Conservation (phyloP, 805 yeast genomes). For the Yamadazyma philogaea region DNA sequence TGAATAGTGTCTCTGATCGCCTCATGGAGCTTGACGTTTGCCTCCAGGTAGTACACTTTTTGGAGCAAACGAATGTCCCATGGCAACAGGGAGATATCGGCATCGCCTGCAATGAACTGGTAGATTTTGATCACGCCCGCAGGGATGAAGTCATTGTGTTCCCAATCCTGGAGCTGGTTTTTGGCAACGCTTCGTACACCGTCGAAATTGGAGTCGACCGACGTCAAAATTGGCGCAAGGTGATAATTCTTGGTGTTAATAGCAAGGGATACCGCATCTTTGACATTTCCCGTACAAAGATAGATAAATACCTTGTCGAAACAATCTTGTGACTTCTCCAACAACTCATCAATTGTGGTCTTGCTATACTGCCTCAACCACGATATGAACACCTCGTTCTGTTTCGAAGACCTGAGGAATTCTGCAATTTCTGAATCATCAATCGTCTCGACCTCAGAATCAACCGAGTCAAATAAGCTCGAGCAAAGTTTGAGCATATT, state of each 20-base stretch:
- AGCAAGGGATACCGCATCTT: slow-evolving; percentile 62
- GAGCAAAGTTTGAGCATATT: slow-evolving; percentile 23
- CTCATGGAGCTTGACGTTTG: slow-evolving; percentile 13
- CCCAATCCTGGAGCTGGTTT: slow-evolving; percentile 69
- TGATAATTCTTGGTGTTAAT: slow-evolving; percentile 62
- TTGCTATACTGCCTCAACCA: slow-evolving; percentile 56
- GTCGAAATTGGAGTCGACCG: slow-evolving; percentile 68
- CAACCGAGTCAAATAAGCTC: slow-evolving; percentile 46
- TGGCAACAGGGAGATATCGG: slow-evolving; percentile 46
- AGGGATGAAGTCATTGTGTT: slow-evolving; percentile 38
- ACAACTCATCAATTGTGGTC: slow-evolving; percentile 28
- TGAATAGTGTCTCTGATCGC: slow-evolving; percentile 10
- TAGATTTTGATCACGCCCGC: slow-evolving; percentile 54
- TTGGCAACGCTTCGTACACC: slow-evolving; percentile 54
- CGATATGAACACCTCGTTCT: slow-evolving; percentile 42
- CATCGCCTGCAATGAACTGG: slow-evolving; percentile 57
- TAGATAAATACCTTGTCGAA: slow-evolving; percentile 51
- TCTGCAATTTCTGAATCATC: background rate
- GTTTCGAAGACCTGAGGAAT: slow-evolving; percentile 1
- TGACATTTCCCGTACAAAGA: slow-evolving; percentile 54
- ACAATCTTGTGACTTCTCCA: slow-evolving; percentile 26
- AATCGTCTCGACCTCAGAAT: background rate
- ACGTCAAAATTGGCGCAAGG: slow-evolving; percentile 64
- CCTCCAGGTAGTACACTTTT: slow-evolving; percentile 60
- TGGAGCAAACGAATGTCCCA: slow-evolving; percentile 67